A percentile compares a stretch with the other conserved stretches of the same genome.
These are phyloP conservation scores for Aquanectria penicillioides DNA, from an alignment of 2,329 filamentous ascomycete species.

Conservation along the genomic window DNA sequence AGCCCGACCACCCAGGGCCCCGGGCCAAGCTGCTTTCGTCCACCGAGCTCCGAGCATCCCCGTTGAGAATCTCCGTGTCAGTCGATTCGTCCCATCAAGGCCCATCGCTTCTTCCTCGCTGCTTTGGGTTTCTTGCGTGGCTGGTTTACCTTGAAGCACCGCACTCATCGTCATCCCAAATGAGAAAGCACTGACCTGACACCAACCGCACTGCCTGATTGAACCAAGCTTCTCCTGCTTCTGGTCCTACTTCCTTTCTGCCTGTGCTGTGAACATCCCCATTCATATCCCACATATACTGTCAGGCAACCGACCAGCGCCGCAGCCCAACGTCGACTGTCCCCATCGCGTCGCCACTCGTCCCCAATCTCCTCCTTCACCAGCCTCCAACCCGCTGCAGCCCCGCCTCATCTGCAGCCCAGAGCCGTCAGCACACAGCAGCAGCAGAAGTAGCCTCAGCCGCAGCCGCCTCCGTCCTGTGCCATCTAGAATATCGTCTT, in stretches of 20 bases:
- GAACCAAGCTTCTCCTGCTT: neutral
- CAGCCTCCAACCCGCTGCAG: conserved; percentile 20
- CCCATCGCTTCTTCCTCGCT: neutral
- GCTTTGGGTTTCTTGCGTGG: neutral
- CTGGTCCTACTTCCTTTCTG: neutral
- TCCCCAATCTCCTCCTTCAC: conserved; percentile 15
- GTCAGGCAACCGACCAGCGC: conserved; percentile 17
- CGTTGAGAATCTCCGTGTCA: conserved; percentile 30
- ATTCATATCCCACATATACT: conserved; percentile 6
- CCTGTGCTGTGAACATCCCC: conserved; percentile 1
- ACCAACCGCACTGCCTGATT: neutral
- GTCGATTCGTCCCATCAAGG: conserved; percentile 32
- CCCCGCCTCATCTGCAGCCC: conserved; percentile 21
- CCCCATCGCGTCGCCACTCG: conserved; percentile 11
- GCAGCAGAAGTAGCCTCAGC: conserved; percentile 15
- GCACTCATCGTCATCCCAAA: too few relatives aligned
- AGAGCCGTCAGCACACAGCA: conserved; percentile 17
- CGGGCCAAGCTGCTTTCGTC: conserved; percentile 38
- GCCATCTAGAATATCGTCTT: conserved; percentile 19
- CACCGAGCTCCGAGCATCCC: conserved; percentile 35
- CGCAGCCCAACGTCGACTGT: conserved; percentile 9
- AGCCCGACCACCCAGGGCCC: conserved; percentile 28
- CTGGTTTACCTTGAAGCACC: conserved; percentile 10
- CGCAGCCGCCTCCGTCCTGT: conserved; percentile 20
- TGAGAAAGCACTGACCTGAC: neutral